Evolutionary conservation across 1,284 basidiomycete species (phyloP), one percentile per base, ranked within the genome.

Genomic region (Marasmius tenuissimus): DNA sequence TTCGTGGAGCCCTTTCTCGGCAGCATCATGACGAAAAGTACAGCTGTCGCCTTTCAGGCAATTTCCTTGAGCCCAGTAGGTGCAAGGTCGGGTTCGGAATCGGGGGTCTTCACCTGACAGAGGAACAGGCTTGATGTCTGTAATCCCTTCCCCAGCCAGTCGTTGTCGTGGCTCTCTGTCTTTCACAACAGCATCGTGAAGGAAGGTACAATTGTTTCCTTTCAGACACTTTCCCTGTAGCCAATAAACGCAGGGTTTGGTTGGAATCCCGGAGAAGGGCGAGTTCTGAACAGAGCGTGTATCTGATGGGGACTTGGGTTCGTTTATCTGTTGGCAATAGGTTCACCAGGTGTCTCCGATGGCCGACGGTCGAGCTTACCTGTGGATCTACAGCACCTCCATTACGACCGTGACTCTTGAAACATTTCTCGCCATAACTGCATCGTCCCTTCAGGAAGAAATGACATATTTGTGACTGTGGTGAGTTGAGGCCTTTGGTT

Each of bases 31-130:
- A n/a, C 34, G 38, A 50, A 64, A 70, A 47, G 61, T 65, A 58
- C 69, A 71, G 37, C 48, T 59, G 9, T 51, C 57, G 6, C 68
- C 69, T 42, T 62, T 67, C 16, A 40, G 62, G 34, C 69, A 71
- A 12, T 57, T 56, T n/a, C 65, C 66, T 45, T n/a, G 38, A 22
- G 38, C 68, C 11, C 12, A 56, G 27, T 35, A 38, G 16, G 35
- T 16, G 22, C 53, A 56, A 33, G 27, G 12, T 39, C 18, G 16
- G 53, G 53, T 18, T 52, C 27, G 27, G 27, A 27, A 27, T 27
- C 27, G 27, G 27, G 27, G 4, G 4, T 27, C 27, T 27, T 27
- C 2, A 27, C 27, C 27, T 27, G 27, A 4, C 27, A 27, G 27
- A 4, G 27, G 27, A 27, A 27, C 27, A 27, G 27, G 27, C 27